Percentiles rank a stretch among this genome's conserved stretches.
Evolutionary conservation across 169 alveolate genomes (phyloP).

Genomic region (Plasmodium adleri): DNA sequence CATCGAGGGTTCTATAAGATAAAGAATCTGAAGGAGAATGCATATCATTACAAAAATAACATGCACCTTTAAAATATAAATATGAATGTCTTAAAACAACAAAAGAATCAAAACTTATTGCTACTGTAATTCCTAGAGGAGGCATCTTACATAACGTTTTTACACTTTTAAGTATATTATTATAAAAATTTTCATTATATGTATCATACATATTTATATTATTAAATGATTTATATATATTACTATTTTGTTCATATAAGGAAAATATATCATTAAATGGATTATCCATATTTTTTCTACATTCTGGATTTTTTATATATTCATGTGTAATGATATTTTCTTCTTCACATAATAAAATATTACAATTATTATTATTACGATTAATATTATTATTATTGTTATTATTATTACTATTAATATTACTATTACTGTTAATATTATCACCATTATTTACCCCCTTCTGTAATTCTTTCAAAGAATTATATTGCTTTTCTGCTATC

Average conservation of each 20-base stretch:
- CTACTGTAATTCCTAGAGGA: constrained; percentile 82
- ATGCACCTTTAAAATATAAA: constrained; percentile 79
- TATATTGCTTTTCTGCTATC: constrained; percentile 71
- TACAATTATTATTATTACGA: no score
- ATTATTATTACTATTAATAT: background rate
- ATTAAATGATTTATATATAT: background rate
- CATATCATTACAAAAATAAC: constrained; percentile 85
- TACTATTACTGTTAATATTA: background rate
- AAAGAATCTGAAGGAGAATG: constrained; percentile 70
- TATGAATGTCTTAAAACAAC: constrained; percentile 82
- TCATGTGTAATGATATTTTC: background rate
- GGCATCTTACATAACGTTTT: constrained; percentile 40
- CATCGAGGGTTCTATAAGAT: constrained; percentile 79
- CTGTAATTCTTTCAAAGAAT: constrained; percentile 10
- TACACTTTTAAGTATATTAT: constrained; percentile 37
- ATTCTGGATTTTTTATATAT: background rate
- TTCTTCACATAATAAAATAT: background rate
- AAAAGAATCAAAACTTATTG: constrained; percentile 81
- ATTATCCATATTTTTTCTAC: background rate
- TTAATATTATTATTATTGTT: no score
- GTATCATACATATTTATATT: no score
- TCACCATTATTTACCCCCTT: background rate
- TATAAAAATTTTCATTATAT: constrained; percentile 20
- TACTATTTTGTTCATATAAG: background rate
- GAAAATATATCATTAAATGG: background rate